A percentile compares a stretch with the other conserved stretches of the same genome.
These are phyloP conservation scores for Paspalum notatum DNA, from an alignment of 176 grass and related monocot species.

Conservation along the genomic window DNA sequence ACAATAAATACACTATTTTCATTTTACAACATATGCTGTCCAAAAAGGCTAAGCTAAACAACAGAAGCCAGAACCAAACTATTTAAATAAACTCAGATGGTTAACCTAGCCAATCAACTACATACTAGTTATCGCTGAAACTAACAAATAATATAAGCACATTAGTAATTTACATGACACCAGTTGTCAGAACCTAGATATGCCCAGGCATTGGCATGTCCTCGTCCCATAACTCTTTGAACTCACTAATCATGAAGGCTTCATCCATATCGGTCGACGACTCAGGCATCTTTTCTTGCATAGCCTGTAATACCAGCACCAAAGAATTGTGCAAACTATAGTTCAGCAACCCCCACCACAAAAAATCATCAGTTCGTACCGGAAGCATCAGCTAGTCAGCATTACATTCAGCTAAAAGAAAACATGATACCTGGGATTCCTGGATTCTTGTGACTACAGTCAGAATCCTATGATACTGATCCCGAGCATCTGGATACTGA, in stretches of 20 bases:
- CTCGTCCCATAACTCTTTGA: constrained; percentile 79
- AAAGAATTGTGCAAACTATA: not conserved
- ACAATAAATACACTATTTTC: not conserved
- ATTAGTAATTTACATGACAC: constrained; percentile 45
- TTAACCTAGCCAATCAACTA: constrained; percentile 16
- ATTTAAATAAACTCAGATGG: constrained; percentile 25
- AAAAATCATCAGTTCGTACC: not conserved
- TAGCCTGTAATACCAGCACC: constrained; percentile 54
- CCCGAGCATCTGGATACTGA: constrained; percentile 80
- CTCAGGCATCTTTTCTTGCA: constrained; percentile 64
- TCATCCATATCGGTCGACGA: constrained; percentile 64
- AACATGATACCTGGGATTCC: constrained; percentile 76
- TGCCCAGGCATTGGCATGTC: constrained; percentile 54
- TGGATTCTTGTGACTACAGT: constrained; percentile 81
- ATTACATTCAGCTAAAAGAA: not conserved
- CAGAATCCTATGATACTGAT: constrained; percentile 82
- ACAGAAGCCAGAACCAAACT: constrained; percentile 16
- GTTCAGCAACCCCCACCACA: not conserved
- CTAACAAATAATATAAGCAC: constrained; percentile 22
- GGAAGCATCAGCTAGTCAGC: not conserved
- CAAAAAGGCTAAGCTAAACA: constrained; percentile 17
- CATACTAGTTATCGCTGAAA: constrained; percentile 14
- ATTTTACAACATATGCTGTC: constrained; percentile 27
- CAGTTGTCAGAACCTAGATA: constrained; percentile 38
- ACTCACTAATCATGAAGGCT: constrained; percentile 70